These are phyloP conservation scores for Aspergillus neotritici DNA, from an alignment of 2,329 filamentous ascomycete genomes.

Conservation along the genomic window DNA sequence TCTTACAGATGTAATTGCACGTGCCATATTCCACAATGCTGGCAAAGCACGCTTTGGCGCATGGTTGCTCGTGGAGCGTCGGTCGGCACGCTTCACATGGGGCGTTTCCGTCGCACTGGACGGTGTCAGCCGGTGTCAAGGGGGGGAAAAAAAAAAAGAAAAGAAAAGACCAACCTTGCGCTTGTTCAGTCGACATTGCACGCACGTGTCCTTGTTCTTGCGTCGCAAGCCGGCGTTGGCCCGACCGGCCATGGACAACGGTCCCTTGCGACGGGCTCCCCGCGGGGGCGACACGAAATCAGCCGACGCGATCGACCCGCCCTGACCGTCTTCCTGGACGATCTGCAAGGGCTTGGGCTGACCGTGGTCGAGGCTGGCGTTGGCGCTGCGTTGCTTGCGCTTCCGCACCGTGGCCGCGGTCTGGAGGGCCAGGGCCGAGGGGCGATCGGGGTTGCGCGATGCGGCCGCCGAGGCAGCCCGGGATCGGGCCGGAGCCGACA, in stretches of 20 bases:
- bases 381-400: constrained; percentile 30
- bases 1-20: constrained; percentile 43
- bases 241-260: constrained; percentile 34
- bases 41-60: constrained; percentile 40
- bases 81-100: constrained; percentile 40
- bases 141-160: background rate
- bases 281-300: constrained; percentile 39
- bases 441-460: constrained; percentile 22
- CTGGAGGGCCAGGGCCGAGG: constrained; percentile 29
- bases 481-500: constrained; percentile 20
- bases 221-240: constrained; percentile 39
- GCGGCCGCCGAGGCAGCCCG: constrained; percentile 19
- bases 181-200: constrained; percentile 41
- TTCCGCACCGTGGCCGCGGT: constrained; percentile 29
- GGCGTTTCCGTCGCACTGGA: constrained; percentile 38
- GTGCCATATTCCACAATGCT: constrained; percentile 42
- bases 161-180: constrained; percentile 33
- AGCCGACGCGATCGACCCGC: constrained; percentile 37
- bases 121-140: constrained; percentile 8
- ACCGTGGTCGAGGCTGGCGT: constrained; percentile 24
- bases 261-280: constrained; percentile 40
- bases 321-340: constrained; percentile 40
- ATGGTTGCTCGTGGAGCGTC: constrained; percentile 40
- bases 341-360: constrained; percentile 35
- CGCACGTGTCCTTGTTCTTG: constrained; percentile 42